phyloP scores from a whole-genome alignment of 31 red algal species.

The Bonnemaisonia californica region DNA sequence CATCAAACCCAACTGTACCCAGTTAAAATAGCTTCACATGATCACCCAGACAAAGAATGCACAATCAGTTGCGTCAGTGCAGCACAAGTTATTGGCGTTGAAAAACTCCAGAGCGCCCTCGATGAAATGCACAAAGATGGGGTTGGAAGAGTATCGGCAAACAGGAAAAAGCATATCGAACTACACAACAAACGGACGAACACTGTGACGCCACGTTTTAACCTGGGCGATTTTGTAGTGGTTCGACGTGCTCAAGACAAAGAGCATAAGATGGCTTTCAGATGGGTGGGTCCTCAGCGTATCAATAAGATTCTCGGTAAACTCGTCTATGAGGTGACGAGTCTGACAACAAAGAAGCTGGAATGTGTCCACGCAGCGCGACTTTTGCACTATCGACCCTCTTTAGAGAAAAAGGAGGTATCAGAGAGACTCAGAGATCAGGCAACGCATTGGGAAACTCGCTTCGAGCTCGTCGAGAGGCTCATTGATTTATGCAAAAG shows the following conservation, averaged over 20 bases:
- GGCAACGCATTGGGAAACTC: not conserved
- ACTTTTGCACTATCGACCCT: not conserved
- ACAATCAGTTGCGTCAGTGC: not conserved
- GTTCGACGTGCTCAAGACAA: not conserved
- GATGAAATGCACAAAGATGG: not conserved
- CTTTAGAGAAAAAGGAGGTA: not conserved
- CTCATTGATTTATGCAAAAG: slow-evolving; percentile 3
- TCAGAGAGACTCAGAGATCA: not conserved
- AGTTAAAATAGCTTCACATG: not conserved
- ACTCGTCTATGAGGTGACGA: slow-evolving; percentile 10
- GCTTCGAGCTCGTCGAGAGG: slow-evolving; percentile 18
- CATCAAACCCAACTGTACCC: too few relatives aligned
- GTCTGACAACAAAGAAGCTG: not conserved
- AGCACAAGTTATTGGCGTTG: not conserved
- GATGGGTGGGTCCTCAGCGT: slow-evolving; percentile 5
- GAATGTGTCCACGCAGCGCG: not conserved
- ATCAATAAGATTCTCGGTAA: not conserved
- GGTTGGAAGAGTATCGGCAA: not conserved
- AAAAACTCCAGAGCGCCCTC: not conserved
- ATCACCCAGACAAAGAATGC: too few relatives aligned
- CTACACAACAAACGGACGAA: not conserved
- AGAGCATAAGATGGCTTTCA: not conserved
- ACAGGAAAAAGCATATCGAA: too few relatives aligned
- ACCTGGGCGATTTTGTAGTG: not conserved
- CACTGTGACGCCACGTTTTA: not conserved